Base-by-base conservation (phyloP, 2,329 filamentous ascomycete species). In the Ramichloridium luteum region DNA sequence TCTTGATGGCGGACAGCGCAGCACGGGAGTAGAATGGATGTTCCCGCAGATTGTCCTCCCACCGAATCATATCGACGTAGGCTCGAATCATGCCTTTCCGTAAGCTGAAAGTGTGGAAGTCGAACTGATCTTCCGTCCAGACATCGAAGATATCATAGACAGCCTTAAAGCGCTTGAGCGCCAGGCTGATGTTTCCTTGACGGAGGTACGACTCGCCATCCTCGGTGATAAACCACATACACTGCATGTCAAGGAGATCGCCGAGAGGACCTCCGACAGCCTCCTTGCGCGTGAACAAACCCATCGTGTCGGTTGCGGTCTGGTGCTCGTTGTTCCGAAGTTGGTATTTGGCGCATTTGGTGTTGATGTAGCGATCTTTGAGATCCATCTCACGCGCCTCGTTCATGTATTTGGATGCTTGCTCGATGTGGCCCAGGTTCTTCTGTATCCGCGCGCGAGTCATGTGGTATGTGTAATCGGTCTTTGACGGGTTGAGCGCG, bases 61-160 rank as follows among this genome's bases (percentile, higher is more conserved):
- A 98, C 46, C 80, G 74, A 28, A 98, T 69, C 84, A 98, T 93
- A 47, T 94, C 86, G 25, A 98, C 67, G 53, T 98, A 98, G 1
- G 90, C 82, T 35, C 88, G 71, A 38, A 96, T 83, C 66, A 93
- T 88, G 10, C 92, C 92, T 59, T 96, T 98, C 13, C 90, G 71
- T n/a, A 98, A 65, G 13, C 85, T 94, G 59, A 98, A 98, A 55
- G 76, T 84, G 66, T 98, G 92, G 65, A 98, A 98, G 56, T 98
- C 90, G 49, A 96, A 94, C 52, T 98, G 90, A 48, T 98, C 90
- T 55, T 98, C 92, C 53, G 93, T 80, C 90, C 90, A 98, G 13
- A 84, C 76, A 44, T 96, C 88, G 50, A 98, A 98, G 44, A 98
- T 92, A 58, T 82, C 84, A 55, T 79, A 78, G 35, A 98, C 73